Base-by-base conservation (phyloP, 441 rosid genomes). In the Erodium texanum region DNA sequence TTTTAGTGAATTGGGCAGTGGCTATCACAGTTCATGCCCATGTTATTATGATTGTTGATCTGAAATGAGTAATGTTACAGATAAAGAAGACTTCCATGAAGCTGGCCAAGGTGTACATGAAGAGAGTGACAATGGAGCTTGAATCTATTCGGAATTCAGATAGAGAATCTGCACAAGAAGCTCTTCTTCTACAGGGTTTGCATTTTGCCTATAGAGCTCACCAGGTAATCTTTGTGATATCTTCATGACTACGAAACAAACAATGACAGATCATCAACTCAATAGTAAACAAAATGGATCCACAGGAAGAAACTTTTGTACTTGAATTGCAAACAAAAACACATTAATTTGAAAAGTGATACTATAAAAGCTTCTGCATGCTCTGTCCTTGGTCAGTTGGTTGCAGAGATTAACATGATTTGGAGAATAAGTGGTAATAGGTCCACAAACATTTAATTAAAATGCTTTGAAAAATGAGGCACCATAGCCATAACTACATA, bases 161-260 rank as follows among this genome's bases (percentile, higher is more conserved):
- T 20, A 56, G 62, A 56, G 62, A 56, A 56, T 56, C 62, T 56
- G 62, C 62, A 3, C 92, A 85, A 81, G 97, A 90, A 83, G 86
- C 89, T 0, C 73, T 93, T 75, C 84, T 93, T 68, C 86, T 85
- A 22, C 94, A 93, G 82, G 96, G 96, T 50, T 84, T 87, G 78
- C 85, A 86, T 65, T 93, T 93, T 24, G 96, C 93, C 0, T 82
- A 87, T 24, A 85, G 94, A 73, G 87, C 91, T 72, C 88, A 89
- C 79, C 97, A 90, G 97, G 97, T 93, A 74, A 82, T 68, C 9
- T 87, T 81, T 38, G 0, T 38, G 45, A 3, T 38, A 38, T 38
- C 1, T 38, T 3, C 14, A 38, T 38, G 0, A 38, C 45, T 38
- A 38, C 9, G 4, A 38, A 0, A 10, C 14, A 9, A 41, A 41